These are phyloP conservation scores for Kluyveromyces siamensis DNA, from an alignment of 805 yeast species.

Conservation along the genomic window DNA sequence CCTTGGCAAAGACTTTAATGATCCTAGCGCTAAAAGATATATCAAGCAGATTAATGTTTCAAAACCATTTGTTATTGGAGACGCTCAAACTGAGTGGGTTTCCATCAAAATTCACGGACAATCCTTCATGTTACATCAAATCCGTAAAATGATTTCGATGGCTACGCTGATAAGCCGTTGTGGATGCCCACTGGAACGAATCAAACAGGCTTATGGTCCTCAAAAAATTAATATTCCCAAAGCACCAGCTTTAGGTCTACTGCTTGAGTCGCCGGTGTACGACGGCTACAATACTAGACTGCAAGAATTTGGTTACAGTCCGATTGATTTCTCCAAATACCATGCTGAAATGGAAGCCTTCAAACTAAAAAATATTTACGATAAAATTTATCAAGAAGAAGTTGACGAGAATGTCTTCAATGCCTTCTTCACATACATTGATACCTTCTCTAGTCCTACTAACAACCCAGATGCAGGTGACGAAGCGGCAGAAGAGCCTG, in stretches of 20 bases:
- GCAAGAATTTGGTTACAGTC: constrained; percentile 67
- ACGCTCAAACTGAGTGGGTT: constrained; percentile 90
- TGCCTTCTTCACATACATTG: constrained; percentile 87
- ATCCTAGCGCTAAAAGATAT: constrained; percentile 74
- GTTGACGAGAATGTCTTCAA: constrained; percentile 78
- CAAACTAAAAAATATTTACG: constrained; percentile 83
- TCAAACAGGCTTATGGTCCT: constrained; percentile 65
- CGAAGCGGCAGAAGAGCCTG: constrained; percentile 9
- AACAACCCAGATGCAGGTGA: constrained; percentile 29
- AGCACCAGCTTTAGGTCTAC: constrained; percentile 91
- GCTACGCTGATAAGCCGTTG: constrained; percentile 79
- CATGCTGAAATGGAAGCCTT: constrained; percentile 70
- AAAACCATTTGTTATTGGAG: constrained; percentile 85
- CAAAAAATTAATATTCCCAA: constrained; percentile 84
- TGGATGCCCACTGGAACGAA: constrained; percentile 72
- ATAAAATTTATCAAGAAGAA: constrained; percentile 87
- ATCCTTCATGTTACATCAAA: constrained; percentile 96
- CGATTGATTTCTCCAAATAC: constrained; percentile 58
- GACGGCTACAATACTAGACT: constrained; percentile 71
- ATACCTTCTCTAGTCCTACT: constrained; percentile 43
- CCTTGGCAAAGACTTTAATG: constrained; percentile 70
- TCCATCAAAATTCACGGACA: constrained; percentile 96
- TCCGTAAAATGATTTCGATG: constrained; percentile 96
- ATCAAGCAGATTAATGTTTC: constrained; percentile 74
- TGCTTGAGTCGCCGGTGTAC: constrained; percentile 87